phyloP scores from a whole-genome alignment of 495 filamentous ascomycete species.

The Xylaria nigripes region DNA sequence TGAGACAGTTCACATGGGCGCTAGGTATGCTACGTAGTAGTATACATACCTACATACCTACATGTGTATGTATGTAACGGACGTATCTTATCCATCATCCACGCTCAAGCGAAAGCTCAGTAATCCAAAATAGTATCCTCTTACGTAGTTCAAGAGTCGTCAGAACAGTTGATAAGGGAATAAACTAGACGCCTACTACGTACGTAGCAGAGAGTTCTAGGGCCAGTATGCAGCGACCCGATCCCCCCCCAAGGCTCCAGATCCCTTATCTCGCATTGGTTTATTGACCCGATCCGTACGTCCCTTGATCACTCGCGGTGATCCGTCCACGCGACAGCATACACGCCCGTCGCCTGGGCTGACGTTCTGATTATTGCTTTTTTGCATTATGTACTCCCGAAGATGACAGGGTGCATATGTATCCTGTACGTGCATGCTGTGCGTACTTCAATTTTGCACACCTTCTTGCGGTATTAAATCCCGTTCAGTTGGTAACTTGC shows the following conservation, averaged over 20 bases:
- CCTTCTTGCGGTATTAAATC: neutral
- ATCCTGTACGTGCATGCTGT: neutral
- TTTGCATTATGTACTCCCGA: neutral
- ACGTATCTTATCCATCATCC: too few relatives aligned
- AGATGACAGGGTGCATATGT: neutral
- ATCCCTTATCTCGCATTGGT: conserved; percentile 11
- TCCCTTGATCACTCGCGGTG: neutral
- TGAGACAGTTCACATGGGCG: too few relatives aligned
- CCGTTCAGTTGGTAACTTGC: neutral
- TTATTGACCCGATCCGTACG: conserved; percentile 3
- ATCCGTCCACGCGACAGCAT: neutral
- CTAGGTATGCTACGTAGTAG: too few relatives aligned
- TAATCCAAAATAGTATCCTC: too few relatives aligned
- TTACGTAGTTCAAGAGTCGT: too few relatives aligned
- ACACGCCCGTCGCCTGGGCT: neutral
- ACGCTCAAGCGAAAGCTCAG: too few relatives aligned
- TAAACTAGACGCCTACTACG: neutral
- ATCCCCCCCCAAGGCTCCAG: conserved; percentile 2
- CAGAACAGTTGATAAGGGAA: too few relatives aligned
- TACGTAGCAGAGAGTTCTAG: neutral
- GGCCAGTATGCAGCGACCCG: neutral
- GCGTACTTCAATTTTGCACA: neutral
- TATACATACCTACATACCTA: too few relatives aligned
- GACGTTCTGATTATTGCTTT: neutral
- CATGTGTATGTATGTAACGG: too few relatives aligned